Evolutionary conservation across 495 filamentous ascomycete species (phyloP), one percentile per base, ranked within the genome.

Genomic region (Penicillium cinerascens): DNA sequence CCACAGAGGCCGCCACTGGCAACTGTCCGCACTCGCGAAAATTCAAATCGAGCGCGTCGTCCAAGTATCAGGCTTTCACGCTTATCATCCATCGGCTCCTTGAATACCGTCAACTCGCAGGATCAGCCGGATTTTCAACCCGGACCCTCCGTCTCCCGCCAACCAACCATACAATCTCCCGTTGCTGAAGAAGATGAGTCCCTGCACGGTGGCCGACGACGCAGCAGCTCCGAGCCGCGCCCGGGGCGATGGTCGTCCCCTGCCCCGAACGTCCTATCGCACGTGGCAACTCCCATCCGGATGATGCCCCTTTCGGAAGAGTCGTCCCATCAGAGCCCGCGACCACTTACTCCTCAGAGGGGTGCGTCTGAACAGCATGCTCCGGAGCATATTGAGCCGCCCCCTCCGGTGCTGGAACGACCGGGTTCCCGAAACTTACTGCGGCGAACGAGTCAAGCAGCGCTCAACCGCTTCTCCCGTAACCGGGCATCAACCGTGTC

Each of bases 171-270:
- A 15, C 50, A 39, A 26, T 64, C 61, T 15, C 56, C 54, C 7
- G 56, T 53, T 1, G 43, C 44, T 20, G 63, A 67, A 33, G 69
- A 73, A 41, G 67, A 69, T 43, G 67, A 74, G 45, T 49, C 61
- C 18, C 54, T 59, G 55, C 56, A 68, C 25, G 63, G n/a, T n/a
- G n/a, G 60, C 23, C 70, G 75, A 44, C 72, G 75, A 27, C 75
- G 75, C 57, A 78, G 75, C 56, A 75, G 41, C 42, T 78, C 75
- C 13, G 75, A 76, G 42, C 75, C 75, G 23, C 72, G 67, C 41
- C 72, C 61, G 15, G 69, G 70, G 21, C 63, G 69, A 29, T 77
- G 63, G 61, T 73, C 72, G 7, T 60, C 66, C 1, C 64, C 73
- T 4, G 52, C 51, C 16, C 49, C 63, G 27, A 58, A 72, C 36